Percentiles rank a stretch among this genome's conserved stretches.
Conservation (phyloP, 2,329 filamentous ascomycete species). For the Ascochyta rabiei region DNA sequence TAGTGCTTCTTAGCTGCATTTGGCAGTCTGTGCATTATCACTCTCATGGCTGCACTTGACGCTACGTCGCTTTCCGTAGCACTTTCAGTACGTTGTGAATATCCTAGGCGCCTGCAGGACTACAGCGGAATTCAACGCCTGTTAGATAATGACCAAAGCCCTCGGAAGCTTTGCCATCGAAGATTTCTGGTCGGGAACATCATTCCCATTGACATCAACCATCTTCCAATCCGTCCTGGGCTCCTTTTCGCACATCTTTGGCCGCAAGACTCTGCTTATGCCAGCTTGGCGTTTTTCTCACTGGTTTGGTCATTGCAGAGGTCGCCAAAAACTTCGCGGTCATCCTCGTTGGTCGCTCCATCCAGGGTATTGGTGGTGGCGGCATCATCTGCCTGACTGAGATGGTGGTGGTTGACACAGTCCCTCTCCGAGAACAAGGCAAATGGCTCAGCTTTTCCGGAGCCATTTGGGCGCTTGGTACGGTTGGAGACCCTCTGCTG, state of each 20-base stretch:
- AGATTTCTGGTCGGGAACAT: conserved; percentile 52
- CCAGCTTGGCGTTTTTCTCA: conserved; percentile 45
- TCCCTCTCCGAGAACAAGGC: conserved; percentile 50
- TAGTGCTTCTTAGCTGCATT: conserved; percentile 6
- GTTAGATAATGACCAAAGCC: conserved; percentile 45
- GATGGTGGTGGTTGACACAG: conserved; percentile 55
- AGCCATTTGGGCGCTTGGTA: conserved; percentile 62
- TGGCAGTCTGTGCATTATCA: conserved; percentile 59
- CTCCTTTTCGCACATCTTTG: conserved; percentile 50
- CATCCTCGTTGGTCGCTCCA: conserved; percentile 45
- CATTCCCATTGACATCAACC: conserved; percentile 48
- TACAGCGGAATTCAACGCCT: conserved; percentile 7
- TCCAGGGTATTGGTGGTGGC: conserved; percentile 52
- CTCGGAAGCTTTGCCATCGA: conserved; percentile 48
- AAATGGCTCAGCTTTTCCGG: conserved; percentile 52
- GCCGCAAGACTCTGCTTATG: conserved; percentile 47
- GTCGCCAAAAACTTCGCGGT: conserved; percentile 49
- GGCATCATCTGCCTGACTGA: conserved; percentile 52
- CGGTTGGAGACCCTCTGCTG: conserved; percentile 56
- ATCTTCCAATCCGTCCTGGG: conserved; percentile 51
- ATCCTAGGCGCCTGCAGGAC: no score
- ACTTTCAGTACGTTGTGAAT: conserved; percentile 45
- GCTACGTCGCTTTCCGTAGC: conserved; percentile 70
- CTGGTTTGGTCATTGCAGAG: conserved; percentile 46
- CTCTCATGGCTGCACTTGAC: conserved; percentile 68